These are phyloP conservation scores for Atkinsonella texensis DNA, from an alignment of 2,329 filamentous ascomycete genomes.

Conservation along the genomic window DNA sequence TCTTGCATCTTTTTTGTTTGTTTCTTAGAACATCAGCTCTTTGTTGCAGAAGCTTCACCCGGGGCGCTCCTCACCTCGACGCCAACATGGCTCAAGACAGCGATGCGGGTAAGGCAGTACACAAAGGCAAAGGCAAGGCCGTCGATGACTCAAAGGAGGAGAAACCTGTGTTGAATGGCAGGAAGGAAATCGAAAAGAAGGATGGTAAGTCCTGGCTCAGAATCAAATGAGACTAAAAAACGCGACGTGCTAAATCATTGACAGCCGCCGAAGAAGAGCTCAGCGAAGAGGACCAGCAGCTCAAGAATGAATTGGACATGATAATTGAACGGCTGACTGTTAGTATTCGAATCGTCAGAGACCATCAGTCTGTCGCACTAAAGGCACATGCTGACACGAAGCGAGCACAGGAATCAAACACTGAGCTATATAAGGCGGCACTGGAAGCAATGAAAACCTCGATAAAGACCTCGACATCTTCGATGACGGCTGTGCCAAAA, in stretches of 20 bases:
- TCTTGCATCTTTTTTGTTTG: background rate
- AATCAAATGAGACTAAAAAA: slow-evolving; percentile 3
- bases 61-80: slow-evolving; percentile 18
- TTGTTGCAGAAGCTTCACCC: slow-evolving; percentile 13
- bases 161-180: slow-evolving; percentile 58
- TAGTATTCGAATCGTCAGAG: slow-evolving; percentile 14
- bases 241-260: slow-evolving; percentile 12
- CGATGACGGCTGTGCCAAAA: slow-evolving; percentile 98
- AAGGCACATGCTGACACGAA: background rate
- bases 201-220: slow-evolving; percentile 27
- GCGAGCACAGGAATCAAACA: slow-evolving; percentile 61
- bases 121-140: slow-evolving; percentile 96
- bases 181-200: slow-evolving; percentile 61
- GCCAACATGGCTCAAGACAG: slow-evolving; percentile 83
- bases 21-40: background rate
- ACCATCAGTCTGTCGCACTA: background rate
- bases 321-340: slow-evolving; percentile 90
- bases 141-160: slow-evolving; percentile 58
- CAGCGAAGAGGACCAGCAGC: slow-evolving; percentile 93
- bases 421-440: slow-evolving; percentile 78
- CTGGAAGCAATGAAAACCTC: slow-evolving; percentile 95
- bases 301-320: slow-evolving; percentile 97
- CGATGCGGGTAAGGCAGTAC: slow-evolving; percentile 69
- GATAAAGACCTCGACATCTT: slow-evolving; percentile 98
- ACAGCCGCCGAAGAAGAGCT: slow-evolving; percentile 62